Evolutionary conservation across 306 rosid genomes (phyloP).

Genomic region (Quercus variabilis): DNA sequence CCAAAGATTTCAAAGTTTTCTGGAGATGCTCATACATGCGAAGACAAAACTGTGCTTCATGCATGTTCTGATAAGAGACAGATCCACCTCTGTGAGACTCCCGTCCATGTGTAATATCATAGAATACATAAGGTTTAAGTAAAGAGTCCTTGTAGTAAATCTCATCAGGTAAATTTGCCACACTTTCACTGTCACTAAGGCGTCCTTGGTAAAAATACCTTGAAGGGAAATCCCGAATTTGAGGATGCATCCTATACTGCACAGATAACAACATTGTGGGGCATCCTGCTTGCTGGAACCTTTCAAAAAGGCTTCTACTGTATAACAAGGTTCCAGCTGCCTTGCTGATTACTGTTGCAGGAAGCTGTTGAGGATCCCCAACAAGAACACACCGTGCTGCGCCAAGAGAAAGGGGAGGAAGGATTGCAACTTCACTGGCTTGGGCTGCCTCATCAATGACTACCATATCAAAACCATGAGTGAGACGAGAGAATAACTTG

Average conservation of each 20-base stretch:
- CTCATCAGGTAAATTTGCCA: conserved; percentile 76
- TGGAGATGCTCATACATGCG: conserved; percentile 86
- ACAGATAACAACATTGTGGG: conserved; percentile 95
- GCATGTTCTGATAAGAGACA: conserved; percentile 82
- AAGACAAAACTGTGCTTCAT: conserved; percentile 93
- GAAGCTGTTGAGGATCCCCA: conserved; percentile 99
- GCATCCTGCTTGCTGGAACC: conserved; percentile 95
- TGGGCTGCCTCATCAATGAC: conserved; percentile 99
- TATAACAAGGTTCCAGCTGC: conserved; percentile 97
- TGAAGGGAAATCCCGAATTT: conserved; percentile 94
- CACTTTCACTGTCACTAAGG: conserved; percentile 86
- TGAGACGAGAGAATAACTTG: conserved; percentile 90
- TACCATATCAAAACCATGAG: conserved; percentile 99
- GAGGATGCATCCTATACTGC: conserved; percentile 98
- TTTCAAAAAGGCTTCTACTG: conserved; percentile 93
- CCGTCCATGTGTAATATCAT: conserved; percentile 88
- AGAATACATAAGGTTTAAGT: conserved; percentile 86
- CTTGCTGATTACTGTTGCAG: conserved; percentile 98
- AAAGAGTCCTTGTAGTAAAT: conserved; percentile 71
- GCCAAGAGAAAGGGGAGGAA: conserved; percentile 96
- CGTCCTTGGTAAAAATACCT: conserved; percentile 96
- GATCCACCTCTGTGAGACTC: conserved; percentile 99
- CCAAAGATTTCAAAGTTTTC: conserved; percentile 58
- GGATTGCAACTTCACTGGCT: conserved; percentile 95
- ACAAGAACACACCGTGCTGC: conserved; percentile 98